Conservation (phyloP, 768 basidiomycete species). For the Rhodosporidiobolus sp. region DNA sequence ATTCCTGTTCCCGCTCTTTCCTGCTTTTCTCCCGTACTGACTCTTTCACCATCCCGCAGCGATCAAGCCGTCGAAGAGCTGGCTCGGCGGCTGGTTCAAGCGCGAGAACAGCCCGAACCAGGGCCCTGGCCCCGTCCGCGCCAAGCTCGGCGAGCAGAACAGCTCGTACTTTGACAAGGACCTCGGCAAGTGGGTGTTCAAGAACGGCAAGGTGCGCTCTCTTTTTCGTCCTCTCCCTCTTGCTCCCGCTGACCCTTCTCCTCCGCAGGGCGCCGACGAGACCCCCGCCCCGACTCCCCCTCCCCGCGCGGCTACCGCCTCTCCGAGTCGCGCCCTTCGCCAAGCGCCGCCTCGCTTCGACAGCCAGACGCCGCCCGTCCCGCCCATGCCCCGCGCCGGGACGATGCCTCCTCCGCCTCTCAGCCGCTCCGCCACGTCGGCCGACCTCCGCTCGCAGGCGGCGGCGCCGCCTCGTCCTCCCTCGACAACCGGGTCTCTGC, state of each 20-base stretch:
- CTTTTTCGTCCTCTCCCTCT: not conserved
- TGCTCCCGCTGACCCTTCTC: not conserved
- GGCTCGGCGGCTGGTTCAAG: constrained; percentile 77
- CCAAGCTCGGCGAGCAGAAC: constrained; percentile 86
- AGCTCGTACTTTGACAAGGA: constrained; percentile 92
- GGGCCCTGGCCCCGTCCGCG: constrained; percentile 70
- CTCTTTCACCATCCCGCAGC: constrained; percentile 16
- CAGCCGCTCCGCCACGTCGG: constrained; percentile 18
- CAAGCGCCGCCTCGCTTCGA: constrained; percentile 18
- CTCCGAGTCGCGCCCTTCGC: constrained; percentile 26
- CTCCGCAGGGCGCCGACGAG: constrained; percentile 23
- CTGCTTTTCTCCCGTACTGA: not conserved
- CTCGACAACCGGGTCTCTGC: not conserved
- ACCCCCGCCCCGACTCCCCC: constrained; percentile 26
- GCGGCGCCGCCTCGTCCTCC: constrained; percentile 3
- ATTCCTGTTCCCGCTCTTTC: not conserved
- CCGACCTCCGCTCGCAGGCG: constrained; percentile 15
- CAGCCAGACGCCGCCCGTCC: constrained; percentile 23
- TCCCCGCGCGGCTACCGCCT: constrained; percentile 37
- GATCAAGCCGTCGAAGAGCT: constrained; percentile 53
- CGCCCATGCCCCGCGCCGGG: constrained; percentile 23
- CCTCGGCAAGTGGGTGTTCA: constrained; percentile 94
- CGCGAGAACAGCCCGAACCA: constrained; percentile 59
- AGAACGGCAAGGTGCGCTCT: constrained; percentile 59
- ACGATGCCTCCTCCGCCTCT: constrained; percentile 25